These are phyloP conservation scores for Puccinia sorghi DNA, from an alignment of 1,284 basidiomycete genomes.

Conservation along the genomic window DNA sequence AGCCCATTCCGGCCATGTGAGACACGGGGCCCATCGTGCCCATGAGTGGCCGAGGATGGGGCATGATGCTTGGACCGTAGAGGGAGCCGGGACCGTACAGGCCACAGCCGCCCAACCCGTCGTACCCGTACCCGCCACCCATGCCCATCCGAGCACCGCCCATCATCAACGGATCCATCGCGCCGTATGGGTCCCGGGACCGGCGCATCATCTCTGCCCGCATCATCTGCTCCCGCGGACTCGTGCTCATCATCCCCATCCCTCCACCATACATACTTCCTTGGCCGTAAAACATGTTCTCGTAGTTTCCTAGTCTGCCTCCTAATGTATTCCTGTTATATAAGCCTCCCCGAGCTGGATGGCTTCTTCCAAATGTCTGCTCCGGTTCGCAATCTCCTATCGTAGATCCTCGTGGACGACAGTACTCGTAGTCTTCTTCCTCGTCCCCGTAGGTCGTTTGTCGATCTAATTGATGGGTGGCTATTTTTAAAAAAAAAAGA, in stretches of 20 bases:
- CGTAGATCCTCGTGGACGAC: conserved; percentile 34
- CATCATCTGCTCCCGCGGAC: conserved; percentile 30
- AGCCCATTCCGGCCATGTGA: background rate
- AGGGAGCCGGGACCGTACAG: conserved; percentile 19
- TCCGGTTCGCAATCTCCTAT: conserved; percentile 28
- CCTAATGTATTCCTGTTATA: background rate
- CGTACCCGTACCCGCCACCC: conserved; percentile 28
- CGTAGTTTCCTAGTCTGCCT: background rate
- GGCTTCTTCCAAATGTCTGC: no score
- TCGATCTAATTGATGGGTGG: conserved; percentile 3
- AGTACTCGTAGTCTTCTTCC: conserved; percentile 21
- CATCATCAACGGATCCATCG: conserved; percentile 29
- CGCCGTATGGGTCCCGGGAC: no score
- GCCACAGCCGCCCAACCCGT: conserved; percentile 26
- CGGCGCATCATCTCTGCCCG: conserved; percentile 32
- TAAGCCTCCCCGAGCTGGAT: no score
- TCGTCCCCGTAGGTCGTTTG: background rate
- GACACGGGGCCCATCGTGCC: background rate
- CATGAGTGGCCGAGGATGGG: conserved; percentile 1
- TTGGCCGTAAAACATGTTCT: background rate
- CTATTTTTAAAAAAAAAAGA: background rate
- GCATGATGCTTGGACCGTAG: conserved; percentile 38
- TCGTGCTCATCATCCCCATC: conserved; percentile 17
- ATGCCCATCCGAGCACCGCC: conserved; percentile 4
- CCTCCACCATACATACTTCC: conserved; percentile 3